Base-by-base conservation (phyloP, 2,329 filamentous ascomycete species). In the Pseudogymnoascus sp. region DNA sequence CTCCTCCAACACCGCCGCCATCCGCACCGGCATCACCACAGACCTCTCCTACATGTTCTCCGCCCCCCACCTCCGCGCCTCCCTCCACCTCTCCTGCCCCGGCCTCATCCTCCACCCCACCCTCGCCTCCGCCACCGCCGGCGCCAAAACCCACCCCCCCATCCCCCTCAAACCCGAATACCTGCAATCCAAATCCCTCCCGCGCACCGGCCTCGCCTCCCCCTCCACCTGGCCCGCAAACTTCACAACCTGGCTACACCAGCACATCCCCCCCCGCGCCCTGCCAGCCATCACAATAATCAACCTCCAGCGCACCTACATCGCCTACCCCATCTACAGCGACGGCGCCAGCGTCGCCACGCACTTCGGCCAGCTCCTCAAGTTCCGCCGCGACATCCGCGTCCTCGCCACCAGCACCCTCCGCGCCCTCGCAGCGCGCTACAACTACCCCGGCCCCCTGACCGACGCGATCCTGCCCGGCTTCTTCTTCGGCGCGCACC, bases 321-420 rank as follows among this genome's bases (percentile, higher is more conserved):
- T 77, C 53, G 72, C 75, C 60, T 77, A 76, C 61, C 75, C 75
- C 6, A 72, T 73, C 4, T 70, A 68, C 53, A 70, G 70, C 56
- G 75, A 77, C 66, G 75, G 75, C 37, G 66, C 68, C 46, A 68
- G 66, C 11, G 73, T 77, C 31, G 72, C 70, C 1, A 68, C 68
- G 66, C 69, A 72, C 50, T 78, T 79, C 61, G 78, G 78, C 24
- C 72, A 74, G 16, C 71, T 79, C 31, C 66, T 79, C 35, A 76
- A 75, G 43, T 68, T 71, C 38, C 65, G 70, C 4, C 11, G 64
- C 0, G 69, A 72, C 56, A 59, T 67, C 5, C 66, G 69, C 2
- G 19, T 31, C 2, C 63, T 78, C 0, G 75, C 76, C 1, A 76
- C 74, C 0, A 66, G 70, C 6, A 70, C 70, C 4, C 71, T 76